Percentiles rank a stretch among this genome's conserved stretches.
Conservation (phyloP, 495 filamentous ascomycete species). For the Sphaerosporella brunnea region DNA sequence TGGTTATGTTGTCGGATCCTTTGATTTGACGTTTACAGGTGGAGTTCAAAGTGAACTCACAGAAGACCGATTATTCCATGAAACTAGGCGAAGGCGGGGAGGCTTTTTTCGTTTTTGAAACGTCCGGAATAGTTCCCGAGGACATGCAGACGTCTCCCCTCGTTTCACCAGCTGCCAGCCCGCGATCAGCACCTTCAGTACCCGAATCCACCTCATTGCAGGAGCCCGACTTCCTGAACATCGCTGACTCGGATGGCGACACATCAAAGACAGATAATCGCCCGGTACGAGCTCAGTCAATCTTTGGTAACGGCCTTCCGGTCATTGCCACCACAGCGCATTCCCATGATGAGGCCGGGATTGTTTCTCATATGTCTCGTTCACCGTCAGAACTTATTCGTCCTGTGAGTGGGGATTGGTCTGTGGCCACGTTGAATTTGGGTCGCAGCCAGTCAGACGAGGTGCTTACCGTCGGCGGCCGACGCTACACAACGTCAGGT, state of each 20-base stretch:
- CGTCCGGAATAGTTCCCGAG: conserved; percentile 67
- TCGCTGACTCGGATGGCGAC: conserved; percentile 20
- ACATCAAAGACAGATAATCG: not conserved
- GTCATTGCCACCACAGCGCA: not conserved
- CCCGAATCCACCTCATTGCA: conserved; percentile 41
- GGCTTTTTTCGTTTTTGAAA: conserved; percentile 97
- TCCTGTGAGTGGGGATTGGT: conserved; percentile 25
- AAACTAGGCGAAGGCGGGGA: conserved; percentile 95
- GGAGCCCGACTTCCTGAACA: conserved; percentile 69
- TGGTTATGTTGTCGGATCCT: not conserved
- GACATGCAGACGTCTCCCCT: conserved; percentile 86
- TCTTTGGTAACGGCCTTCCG: conserved; percentile 30
- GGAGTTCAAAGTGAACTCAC: conserved; percentile 87
- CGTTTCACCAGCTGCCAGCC: conserved; percentile 70
- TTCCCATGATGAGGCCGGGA: conserved; percentile 9
- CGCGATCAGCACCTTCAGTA: conserved; percentile 42
- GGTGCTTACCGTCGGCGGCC: conserved; percentile 26
- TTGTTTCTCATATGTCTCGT: conserved; percentile 44
- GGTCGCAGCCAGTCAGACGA: conserved; percentile 39
- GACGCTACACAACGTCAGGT: conserved; percentile 24
- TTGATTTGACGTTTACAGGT: conserved; percentile 33
- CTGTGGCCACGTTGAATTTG: conserved; percentile 28
- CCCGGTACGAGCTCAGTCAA: conserved; percentile 31
- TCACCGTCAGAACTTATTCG: conserved; percentile 38
- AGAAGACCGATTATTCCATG: conserved; percentile 88